These are phyloP conservation scores for Agapanthus africanus DNA, from an alignment of 106 monocot genomes.

Conservation along the genomic window DNA sequence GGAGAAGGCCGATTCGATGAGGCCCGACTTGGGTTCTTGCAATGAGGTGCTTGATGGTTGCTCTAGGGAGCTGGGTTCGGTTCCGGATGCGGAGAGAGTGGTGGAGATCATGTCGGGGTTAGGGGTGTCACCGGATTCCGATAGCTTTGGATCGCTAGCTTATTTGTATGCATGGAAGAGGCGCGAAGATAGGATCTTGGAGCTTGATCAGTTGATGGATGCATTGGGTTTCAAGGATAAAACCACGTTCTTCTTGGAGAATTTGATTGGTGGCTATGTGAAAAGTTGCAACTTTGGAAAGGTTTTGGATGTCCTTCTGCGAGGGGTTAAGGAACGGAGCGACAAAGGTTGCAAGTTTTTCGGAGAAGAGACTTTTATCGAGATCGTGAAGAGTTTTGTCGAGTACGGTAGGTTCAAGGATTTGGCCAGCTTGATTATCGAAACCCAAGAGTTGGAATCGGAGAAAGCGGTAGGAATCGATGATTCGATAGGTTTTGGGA, in stretches of 20 bases:
- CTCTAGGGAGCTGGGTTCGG: conserved; percentile 53
- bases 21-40: conserved; percentile 56
- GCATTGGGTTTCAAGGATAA: conserved; percentile 48
- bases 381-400: conserved; percentile 51
- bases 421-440: conserved; percentile 56
- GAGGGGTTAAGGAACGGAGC: conserved; percentile 29
- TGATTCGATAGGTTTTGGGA: conserved; percentile 51
- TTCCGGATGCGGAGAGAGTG: conserved; percentile 49
- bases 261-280: conserved; percentile 62
- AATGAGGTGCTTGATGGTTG: conserved; percentile 71
- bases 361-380: conserved; percentile 33
- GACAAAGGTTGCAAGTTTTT: conserved; percentile 20
- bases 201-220: conserved; percentile 56
- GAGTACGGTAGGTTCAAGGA: conserved; percentile 61
- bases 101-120: conserved; percentile 53
- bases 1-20: conserved; percentile 47
- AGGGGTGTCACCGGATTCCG: conserved; percentile 35
- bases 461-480: conserved; percentile 11
- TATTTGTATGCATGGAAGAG: conserved; percentile 73
- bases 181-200: conserved; percentile 39
- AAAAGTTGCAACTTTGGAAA: conserved; percentile 40
- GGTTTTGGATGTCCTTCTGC: conserved; percentile 32
- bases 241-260: conserved; percentile 31
- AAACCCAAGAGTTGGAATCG: conserved; percentile 63
- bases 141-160: conserved; percentile 59